Base-by-base conservation (phyloP, 2,329 filamentous ascomycete species). In the Chrysoporthe cubensis region DNA sequence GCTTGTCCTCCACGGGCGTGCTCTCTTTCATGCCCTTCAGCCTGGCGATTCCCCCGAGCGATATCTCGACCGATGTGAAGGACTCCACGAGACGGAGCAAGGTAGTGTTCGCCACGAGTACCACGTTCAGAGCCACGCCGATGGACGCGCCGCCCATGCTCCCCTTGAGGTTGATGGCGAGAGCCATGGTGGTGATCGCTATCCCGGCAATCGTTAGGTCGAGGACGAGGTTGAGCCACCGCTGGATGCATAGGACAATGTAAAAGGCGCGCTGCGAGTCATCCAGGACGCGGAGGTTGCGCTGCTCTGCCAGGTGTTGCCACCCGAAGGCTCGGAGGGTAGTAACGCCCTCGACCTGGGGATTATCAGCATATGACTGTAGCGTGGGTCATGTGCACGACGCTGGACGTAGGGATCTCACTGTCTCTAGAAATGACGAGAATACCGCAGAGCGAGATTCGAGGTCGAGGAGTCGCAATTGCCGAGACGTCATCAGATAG, bases 401-500 rank as follows among this genome's bases (percentile, higher is more conserved):
- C 4, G n/a, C 3, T 26, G 82, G 16, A 21, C 21, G 6, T 26
- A 34, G 26, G 21, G 43, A 48, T n/a, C 43, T 1, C 72, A 77
- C 76, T 0, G 80, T 78, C 70, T 84, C 81, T 4, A 83, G 66
- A 21, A 83, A 78, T 57, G 72, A 77, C 0, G 77, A 77, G 54
- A 75, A 83, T 0, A 88, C 76, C 0, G 80, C 81, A 0, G 85
- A 80, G 60, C 83, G 83, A 0, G 84, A 80, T 70, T 88, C 85
- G 0, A 88, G 77, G 61, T 88, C 86, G 40, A 88, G 73, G 14
- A 85, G 79, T 48, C 85, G 83, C 2, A 89, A 76, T 71, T 88
- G 87, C 0, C 86, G 81, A 0, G 86, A 87, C 0, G 86, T 88
- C 6, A 82, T 79, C 0, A 89, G 78, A 68, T 87, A 87, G 37